phyloP scores from a whole-genome alignment of 495 filamentous ascomycete species.

The Neurospora hispaniola region DNA sequence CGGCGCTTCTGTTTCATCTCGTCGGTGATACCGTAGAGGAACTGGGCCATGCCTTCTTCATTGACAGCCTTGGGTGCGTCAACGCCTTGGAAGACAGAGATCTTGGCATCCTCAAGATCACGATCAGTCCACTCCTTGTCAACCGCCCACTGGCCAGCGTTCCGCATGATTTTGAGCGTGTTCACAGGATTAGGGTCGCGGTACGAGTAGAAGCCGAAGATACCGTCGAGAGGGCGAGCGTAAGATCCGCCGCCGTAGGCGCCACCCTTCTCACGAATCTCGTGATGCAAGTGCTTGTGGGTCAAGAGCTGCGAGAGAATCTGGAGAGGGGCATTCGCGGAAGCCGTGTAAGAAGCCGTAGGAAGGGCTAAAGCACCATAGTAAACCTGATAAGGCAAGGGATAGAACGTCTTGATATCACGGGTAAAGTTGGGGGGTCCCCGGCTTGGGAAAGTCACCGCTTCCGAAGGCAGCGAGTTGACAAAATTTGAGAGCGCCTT shows the following conservation, averaged over 20 bases:
- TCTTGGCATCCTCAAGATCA: slow-evolving; percentile 91
- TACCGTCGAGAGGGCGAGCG: slow-evolving; percentile 61
- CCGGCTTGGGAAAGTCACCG: slow-evolving; percentile 26
- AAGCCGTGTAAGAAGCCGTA: slow-evolving; percentile 75
- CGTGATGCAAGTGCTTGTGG: slow-evolving; percentile 92
- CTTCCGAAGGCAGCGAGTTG: slow-evolving; percentile 39
- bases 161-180: slow-evolving; percentile 72
- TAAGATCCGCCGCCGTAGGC: slow-evolving; percentile 92
- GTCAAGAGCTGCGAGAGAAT: slow-evolving; percentile 90
- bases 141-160: slow-evolving; percentile 73
- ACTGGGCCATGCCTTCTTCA: slow-evolving; percentile 74
- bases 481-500: slow-evolving; percentile 63
- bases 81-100: slow-evolving; percentile 90
- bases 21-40: slow-evolving; percentile 73
- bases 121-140: slow-evolving; percentile 75
- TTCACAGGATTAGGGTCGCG: slow-evolving; percentile 94
- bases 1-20: slow-evolving; percentile 83
- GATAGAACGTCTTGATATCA: slow-evolving; percentile 72
- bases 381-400: slow-evolving; percentile 93
- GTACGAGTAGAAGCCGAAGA: slow-evolving; percentile 94
- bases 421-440: slow-evolving; percentile 21
- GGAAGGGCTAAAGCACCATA: slow-evolving; percentile 73
- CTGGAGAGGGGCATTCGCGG: slow-evolving; percentile 65
- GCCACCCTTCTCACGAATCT: slow-evolving; percentile 95
- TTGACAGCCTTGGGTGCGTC: slow-evolving; percentile 86